Percentiles rank a stretch among this genome's conserved stretches.
Conservation (phyloP, 176 grass and related monocot genomes). For the Oryza longistaminata region DNA sequence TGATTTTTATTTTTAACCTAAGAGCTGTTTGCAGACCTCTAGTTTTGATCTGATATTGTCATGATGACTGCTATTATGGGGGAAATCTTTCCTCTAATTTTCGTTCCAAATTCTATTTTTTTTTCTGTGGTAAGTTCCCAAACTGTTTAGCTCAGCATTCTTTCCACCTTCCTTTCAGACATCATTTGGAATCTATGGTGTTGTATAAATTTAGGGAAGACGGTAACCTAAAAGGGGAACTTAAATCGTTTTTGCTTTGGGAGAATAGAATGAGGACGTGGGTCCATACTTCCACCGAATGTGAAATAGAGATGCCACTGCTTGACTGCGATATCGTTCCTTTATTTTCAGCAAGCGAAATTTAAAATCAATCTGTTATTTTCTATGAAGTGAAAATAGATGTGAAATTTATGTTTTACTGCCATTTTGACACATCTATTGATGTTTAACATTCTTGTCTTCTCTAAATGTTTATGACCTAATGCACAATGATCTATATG, state of each 20-base stretch:
- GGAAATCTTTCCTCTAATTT: not conserved
- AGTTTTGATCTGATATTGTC: not conserved
- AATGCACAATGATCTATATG: slow-evolving; percentile 5
- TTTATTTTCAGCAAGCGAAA: not conserved
- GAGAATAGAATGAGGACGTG: not conserved
- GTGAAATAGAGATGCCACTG: slow-evolving; percentile 2
- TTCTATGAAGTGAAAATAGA: slow-evolving; percentile 2
- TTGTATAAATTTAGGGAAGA: not conserved
- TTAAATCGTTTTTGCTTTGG: not conserved
- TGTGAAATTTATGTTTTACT: slow-evolving; percentile 31
- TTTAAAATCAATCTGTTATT: not conserved
- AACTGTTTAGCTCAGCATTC: slow-evolving; percentile 14
- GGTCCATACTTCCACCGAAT: not conserved
- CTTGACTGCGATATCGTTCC: not conserved
- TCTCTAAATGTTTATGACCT: not conserved
- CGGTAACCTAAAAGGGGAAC: not conserved
- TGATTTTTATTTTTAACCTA: not conserved
- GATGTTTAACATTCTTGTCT: not conserved
- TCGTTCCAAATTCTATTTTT: not conserved
- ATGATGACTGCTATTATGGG: slow-evolving; percentile 1
- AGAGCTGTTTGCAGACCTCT: slow-evolving; percentile 8
- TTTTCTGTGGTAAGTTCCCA: slow-evolving; percentile 10
- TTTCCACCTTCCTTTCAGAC: not conserved
- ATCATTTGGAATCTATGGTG: slow-evolving; percentile 10
- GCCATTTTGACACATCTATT: slow-evolving; percentile 22